Evolutionary conservation across 495 filamentous ascomycete genomes (phyloP).

Genomic region (Xanthoparmelia taractica): DNA sequence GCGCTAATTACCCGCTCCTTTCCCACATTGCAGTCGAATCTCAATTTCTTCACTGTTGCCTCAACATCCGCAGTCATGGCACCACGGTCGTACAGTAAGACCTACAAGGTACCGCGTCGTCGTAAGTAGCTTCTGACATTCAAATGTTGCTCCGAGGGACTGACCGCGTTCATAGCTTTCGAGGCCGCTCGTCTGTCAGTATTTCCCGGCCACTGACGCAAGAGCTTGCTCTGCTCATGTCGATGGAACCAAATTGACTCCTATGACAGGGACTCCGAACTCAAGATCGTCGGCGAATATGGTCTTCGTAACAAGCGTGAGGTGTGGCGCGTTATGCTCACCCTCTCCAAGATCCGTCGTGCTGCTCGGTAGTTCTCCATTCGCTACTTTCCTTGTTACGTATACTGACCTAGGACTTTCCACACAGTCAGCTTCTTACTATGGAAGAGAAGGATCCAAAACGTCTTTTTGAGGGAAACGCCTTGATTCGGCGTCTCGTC

Average conservation of each 20-base stretch:
- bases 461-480: conserved; percentile 99
- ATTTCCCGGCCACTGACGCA: conserved; percentile 83
- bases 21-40: neutral
- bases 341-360: conserved; percentile 99
- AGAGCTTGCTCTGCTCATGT: conserved; percentile 97
- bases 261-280: conserved; percentile 79
- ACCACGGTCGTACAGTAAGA: conserved; percentile 84
- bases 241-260: conserved; percentile 52
- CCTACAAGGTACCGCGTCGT: conserved; percentile 87
- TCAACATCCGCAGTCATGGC: conserved; percentile 47
- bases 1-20: neutral
- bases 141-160: conserved; percentile 3
- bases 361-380: conserved; percentile 78
- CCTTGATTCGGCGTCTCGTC: conserved; percentile 98
- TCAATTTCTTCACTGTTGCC: conserved; percentile 6
- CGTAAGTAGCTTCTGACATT: conserved; percentile 36
- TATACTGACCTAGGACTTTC: neutral
- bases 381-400: conserved; percentile 4
- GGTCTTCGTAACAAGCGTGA: conserved; percentile 99
- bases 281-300: conserved; percentile 99
- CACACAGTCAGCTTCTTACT: conserved; percentile 87
- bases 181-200: conserved; percentile 99
- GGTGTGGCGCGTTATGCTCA: conserved; percentile 98
- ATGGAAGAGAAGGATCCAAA: conserved; percentile 99
- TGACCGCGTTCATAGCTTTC: conserved; percentile 55